Percentiles rank a stretch among this genome's conserved stretches.
Evolutionary conservation across 2,329 filamentous ascomycete genomes (phyloP).

Genomic region (Pseudocercospora ulei): DNA sequence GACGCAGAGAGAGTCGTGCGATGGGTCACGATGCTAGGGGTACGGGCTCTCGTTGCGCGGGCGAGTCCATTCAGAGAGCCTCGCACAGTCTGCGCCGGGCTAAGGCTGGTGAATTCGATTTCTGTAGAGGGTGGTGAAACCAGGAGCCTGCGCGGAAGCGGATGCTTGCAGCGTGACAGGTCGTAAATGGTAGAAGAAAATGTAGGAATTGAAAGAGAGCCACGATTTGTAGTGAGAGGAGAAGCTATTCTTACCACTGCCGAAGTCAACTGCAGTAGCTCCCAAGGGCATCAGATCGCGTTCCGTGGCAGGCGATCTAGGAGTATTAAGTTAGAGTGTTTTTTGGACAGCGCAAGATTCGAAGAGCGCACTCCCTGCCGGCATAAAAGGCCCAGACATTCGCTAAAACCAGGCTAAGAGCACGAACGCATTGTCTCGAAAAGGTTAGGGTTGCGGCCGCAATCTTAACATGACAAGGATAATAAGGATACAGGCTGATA

Average conservation of each 20-base stretch:
- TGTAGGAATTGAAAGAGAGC: conserved; percentile 4
- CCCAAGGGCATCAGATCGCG: conserved; percentile 17
- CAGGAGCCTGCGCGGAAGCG: conserved; percentile 15
- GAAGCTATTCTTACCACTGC: conserved; percentile 11
- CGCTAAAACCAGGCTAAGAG: conserved; percentile 12
- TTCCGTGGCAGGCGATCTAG: conserved; percentile 19
- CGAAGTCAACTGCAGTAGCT: conserved; percentile 19
- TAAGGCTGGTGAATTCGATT: neutral
- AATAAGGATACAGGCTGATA: too few species aligned
- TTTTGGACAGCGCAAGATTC: conserved; percentile 12
- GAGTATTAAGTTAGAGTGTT: conserved; percentile 22
- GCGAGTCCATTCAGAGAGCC: conserved; percentile 15
- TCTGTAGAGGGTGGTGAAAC: conserved; percentile 13
- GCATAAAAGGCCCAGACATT: conserved; percentile 10
- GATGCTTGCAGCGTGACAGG: conserved; percentile 18
- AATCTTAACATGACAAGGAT: too few species aligned
- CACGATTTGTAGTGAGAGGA: conserved; percentile 7
- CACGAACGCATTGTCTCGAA: conserved; percentile 11
- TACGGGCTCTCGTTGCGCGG: conserved; percentile 10
- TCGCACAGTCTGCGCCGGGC: conserved; percentile 10
- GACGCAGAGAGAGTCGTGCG: conserved; percentile 1
- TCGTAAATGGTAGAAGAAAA: conserved; percentile 8
- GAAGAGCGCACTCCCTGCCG: conserved; percentile 18
- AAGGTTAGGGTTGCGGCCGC: too few species aligned
- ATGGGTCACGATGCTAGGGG: conserved; percentile 5